Evolutionary conservation across 305 asterid species (phyloP), one percentile per base, ranked within the genome.

Genomic region (Fraxinus albicans): DNA sequence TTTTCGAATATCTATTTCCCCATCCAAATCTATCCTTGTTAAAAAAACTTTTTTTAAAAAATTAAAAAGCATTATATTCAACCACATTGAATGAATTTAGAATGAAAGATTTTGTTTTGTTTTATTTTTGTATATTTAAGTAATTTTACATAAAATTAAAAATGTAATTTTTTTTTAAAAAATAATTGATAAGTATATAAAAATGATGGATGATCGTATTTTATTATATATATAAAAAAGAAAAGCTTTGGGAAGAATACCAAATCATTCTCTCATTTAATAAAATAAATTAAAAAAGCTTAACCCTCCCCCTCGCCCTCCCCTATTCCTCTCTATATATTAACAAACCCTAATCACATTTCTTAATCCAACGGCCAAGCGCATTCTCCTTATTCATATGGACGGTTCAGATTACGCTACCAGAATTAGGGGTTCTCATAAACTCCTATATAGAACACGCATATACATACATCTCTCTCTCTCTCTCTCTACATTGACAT

Each of bases 291-390:
- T 47, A 47, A 47, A 47, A 47, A 47, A 3, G 19, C 7, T 12
- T 15, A 47, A 12, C n/a, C 19, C 19, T 3, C 19, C 5, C 33
- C 33, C 33, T 25, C 27, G 27, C 55, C 55, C 19, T 47, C 58
- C 1, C 58, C 58, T 4, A 13, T 1, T 3, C 19, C 6, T 47
- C 5, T 13, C 19, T 13, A 47, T 13, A 12, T 12, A 47, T 0
- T 47, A 47, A 47, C 65, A 53, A 53, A 53, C 65, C 65, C 65
- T 53, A 53, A 53, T 53, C 63, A 35, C 82, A 35, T 53, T 35
- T 79, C 58, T 12, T 38, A 21, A 86, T 88, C 89, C 83, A 53
- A 83, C 87, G 91, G 87, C 58, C 81, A 36, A 60, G 21, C 44
- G 63, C 29, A 23, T 19, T 31, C 38, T 29, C 40, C 9, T 7